Conservation (phyloP, 148 eudicot species). For the Vaccinium macrocarpon region DNA sequence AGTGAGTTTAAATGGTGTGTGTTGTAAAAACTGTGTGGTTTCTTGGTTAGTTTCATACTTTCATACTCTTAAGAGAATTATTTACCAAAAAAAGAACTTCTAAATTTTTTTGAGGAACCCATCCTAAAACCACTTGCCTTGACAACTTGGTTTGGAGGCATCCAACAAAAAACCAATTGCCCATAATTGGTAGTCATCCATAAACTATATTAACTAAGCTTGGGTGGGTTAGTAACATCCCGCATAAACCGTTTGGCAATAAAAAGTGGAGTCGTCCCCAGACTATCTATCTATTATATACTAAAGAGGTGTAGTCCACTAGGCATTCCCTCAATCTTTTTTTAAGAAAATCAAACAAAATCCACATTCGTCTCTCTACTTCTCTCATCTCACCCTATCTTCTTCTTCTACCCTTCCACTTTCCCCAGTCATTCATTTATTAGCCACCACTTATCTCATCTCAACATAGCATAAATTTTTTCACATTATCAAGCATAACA, state of each 20-base stretch:
- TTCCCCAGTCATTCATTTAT: background rate
- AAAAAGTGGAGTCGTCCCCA: background rate
- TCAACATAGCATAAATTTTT: background rate
- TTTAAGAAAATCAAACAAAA: background rate
- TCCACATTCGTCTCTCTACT: background rate
- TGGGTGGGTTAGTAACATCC: background rate
- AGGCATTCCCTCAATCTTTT: background rate
- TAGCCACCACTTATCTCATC: conserved; percentile 15
- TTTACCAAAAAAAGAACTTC: too few relatives aligned
- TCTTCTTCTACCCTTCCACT: background rate
- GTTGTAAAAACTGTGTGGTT: too few relatives aligned
- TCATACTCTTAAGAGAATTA: too few relatives aligned
- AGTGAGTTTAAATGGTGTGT: too few relatives aligned
- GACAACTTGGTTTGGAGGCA: background rate
- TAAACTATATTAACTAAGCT: background rate
- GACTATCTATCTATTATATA: background rate
- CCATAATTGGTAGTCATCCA: background rate
- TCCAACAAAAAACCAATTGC: background rate
- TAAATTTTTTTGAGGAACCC: background rate
- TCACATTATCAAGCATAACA: background rate
- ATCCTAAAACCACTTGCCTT: background rate
- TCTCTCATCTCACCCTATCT: background rate
- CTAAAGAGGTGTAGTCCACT: background rate
- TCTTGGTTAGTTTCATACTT: too few relatives aligned
- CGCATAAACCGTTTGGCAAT: background rate